Percentiles rank a stretch among this genome's conserved stretches.
Conservation (phyloP, 371 early-diverging fungal species). For the Mortierella polycephala region DNA sequence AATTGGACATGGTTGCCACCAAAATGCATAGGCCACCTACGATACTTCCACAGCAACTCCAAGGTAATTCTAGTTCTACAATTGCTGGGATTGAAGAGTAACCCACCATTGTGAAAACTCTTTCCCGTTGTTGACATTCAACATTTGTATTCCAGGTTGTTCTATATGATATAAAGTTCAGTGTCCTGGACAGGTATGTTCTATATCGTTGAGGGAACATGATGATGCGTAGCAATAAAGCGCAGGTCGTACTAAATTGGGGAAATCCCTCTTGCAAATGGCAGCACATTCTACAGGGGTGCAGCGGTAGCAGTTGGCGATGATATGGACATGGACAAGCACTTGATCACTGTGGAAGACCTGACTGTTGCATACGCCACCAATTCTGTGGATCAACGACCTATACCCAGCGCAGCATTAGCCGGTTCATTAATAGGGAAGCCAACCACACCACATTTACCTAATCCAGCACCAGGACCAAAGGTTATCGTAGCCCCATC, state of each 20-base stretch:
- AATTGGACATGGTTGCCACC: background rate
- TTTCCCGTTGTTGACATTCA: background rate
- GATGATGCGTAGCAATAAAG: too few species aligned
- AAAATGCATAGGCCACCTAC: conserved; percentile 30
- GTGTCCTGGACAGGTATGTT: conserved; percentile 40
- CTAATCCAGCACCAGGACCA: background rate
- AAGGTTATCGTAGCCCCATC: too few species aligned
- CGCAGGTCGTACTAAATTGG: background rate
- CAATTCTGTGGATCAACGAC: conserved; percentile 13
- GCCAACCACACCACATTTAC: background rate
- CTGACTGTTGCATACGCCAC: conserved; percentile 28
- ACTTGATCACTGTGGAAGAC: conserved; percentile 64
- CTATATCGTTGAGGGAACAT: background rate
- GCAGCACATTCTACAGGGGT: conserved; percentile 61
- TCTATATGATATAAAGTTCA: conserved; percentile 40
- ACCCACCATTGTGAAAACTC: too few species aligned
- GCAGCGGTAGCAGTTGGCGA: conserved; percentile 59
- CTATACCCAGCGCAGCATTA: background rate
- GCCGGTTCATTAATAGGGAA: background rate
- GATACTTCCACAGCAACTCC: conserved; percentile 49
- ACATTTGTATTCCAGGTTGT: conserved; percentile 16
- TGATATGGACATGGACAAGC: conserved; percentile 72
- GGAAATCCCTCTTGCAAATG: background rate
- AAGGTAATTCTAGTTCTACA: conserved; percentile 21
- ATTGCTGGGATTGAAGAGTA: background rate